These are phyloP conservation scores for Coniferiporia sulphurascens DNA, from an alignment of 1,284 basidiomycete species.

Conservation along the genomic window DNA sequence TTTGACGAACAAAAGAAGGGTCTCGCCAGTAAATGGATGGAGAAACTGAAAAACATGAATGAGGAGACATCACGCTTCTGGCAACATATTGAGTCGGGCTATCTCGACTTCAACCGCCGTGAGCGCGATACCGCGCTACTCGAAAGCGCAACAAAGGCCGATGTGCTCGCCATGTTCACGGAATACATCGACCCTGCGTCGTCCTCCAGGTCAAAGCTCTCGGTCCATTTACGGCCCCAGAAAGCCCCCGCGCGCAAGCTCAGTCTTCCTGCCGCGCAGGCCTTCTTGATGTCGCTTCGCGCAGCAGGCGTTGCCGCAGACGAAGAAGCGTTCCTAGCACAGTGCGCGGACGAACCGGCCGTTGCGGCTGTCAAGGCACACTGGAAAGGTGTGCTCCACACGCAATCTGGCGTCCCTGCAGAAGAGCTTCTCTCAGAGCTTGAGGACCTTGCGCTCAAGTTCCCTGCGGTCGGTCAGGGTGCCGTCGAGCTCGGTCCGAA, in stretches of 20 bases:
- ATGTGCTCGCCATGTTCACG: conserved; percentile 76
- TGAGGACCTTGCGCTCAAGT: conserved; percentile 46
- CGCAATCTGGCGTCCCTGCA: conserved; percentile 30
- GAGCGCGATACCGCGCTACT: conserved; percentile 66
- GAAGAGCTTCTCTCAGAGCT: conserved; percentile 51
- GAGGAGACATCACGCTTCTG: conserved; percentile 67
- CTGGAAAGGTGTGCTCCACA: conserved; percentile 50
- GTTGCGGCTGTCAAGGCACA: conserved; percentile 46
- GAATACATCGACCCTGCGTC: conserved; percentile 70
- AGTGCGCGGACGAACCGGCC: conserved; percentile 44
- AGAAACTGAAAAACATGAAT: conserved; percentile 67
- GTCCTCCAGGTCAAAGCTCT: conserved; percentile 68
- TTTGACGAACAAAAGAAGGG: conserved; percentile 56
- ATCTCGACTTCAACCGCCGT: conserved; percentile 73
- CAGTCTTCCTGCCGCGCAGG: conserved; percentile 60
- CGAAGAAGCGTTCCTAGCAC: conserved; percentile 40
- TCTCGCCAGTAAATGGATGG: conserved; percentile 62
- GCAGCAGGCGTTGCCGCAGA: conserved; percentile 50
- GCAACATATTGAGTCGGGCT: conserved; percentile 68
- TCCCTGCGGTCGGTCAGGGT: conserved; percentile 47
- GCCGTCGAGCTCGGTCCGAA: conserved; percentile 43
- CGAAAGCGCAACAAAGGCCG: conserved; percentile 63
- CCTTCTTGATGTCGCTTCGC: conserved; percentile 54
- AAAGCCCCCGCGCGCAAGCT: conserved; percentile 57
- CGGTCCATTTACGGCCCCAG: conserved; percentile 75